Conservation (phyloP, 441 rosid species). For the Sinapis alba region DNA sequence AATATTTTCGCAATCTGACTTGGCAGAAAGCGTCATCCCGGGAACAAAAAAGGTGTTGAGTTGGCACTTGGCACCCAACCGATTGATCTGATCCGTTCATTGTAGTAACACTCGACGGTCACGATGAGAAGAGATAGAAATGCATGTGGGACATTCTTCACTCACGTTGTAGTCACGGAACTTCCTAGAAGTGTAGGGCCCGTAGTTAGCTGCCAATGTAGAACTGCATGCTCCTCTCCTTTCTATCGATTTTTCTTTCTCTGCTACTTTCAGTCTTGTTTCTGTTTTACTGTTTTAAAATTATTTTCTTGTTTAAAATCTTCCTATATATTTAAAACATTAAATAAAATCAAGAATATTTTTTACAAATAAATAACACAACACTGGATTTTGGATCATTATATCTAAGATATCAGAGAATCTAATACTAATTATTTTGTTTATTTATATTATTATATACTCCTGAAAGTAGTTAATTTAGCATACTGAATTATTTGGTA, state of each 20-base stretch:
- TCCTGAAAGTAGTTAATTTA: too few relatives aligned
- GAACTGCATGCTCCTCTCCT: constrained; percentile 44
- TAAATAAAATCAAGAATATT: too few relatives aligned
- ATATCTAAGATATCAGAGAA: not conserved
- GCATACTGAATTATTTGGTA: not conserved
- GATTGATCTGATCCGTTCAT: constrained; percentile 41
- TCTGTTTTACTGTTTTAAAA: not conserved
- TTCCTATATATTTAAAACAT: not conserved
- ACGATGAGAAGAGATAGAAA: constrained; percentile 30
- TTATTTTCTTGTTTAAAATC: not conserved
- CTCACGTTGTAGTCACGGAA: constrained; percentile 75
- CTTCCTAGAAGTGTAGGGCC: constrained; percentile 71
- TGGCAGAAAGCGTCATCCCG: constrained; percentile 40
- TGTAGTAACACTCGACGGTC: constrained; percentile 33
- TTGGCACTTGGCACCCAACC: constrained; percentile 58
- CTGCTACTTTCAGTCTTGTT: not conserved
- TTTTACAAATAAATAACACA: not conserved
- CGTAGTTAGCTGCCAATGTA: constrained; percentile 51
- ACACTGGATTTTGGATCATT: not conserved
- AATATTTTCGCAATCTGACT: constrained; percentile 20
- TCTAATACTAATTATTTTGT: not conserved
- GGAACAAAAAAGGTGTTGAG: constrained; percentile 43
- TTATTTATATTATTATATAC: not conserved
- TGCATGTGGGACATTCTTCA: constrained; percentile 24
- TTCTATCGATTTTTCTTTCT: not conserved